phyloP scores from a whole-genome alignment of 2,329 filamentous ascomycete genomes.

The Corynespora cassiicola region DNA sequence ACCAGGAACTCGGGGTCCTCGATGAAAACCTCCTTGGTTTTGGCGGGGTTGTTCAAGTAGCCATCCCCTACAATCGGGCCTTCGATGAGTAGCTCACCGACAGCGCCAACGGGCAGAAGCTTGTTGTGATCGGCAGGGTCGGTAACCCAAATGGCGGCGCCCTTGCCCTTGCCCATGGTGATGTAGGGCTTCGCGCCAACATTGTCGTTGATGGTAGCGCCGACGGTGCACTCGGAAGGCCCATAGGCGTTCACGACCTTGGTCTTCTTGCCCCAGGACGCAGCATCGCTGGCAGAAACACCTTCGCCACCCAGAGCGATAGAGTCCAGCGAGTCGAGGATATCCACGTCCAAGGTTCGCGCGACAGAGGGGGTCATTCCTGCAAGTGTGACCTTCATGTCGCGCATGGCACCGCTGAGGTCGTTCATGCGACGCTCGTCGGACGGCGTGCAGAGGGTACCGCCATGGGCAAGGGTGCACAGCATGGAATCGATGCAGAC shows the following conservation, averaged over 20 bases:
- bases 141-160: slow-evolving; percentile 48
- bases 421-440: slow-evolving; percentile 58
- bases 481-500: slow-evolving; percentile 45
- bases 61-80: slow-evolving; percentile 57
- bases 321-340: slow-evolving; percentile 50
- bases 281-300: slow-evolving; percentile 38
- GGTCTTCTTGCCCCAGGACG: slow-evolving; percentile 52
- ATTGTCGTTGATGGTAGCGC: slow-evolving; percentile 38
- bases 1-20: slow-evolving; percentile 64
- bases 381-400: slow-evolving; percentile 41
- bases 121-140: slow-evolving; percentile 48
- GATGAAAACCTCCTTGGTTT: slow-evolving; percentile 46
- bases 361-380: slow-evolving; percentile 47
- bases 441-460: slow-evolving; percentile 44
- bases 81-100: slow-evolving; percentile 65
- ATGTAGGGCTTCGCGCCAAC: slow-evolving; percentile 38
- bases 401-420: slow-evolving; percentile 48
- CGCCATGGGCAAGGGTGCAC: slow-evolving; percentile 40
- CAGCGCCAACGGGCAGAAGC: slow-evolving; percentile 46
- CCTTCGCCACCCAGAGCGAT: slow-evolving; percentile 50
- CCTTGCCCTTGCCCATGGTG: slow-evolving; percentile 46
- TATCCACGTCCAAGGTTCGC: slow-evolving; percentile 44
- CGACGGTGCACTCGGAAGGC: slow-evolving; percentile 45
- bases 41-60: slow-evolving; percentile 43
- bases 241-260: slow-evolving; percentile 45